A percentile compares a stretch with the other conserved stretches of the same genome.
phyloP scores from a whole-genome alignment of 106 monocot species.

The Dendrobium chrysotoxum region DNA sequence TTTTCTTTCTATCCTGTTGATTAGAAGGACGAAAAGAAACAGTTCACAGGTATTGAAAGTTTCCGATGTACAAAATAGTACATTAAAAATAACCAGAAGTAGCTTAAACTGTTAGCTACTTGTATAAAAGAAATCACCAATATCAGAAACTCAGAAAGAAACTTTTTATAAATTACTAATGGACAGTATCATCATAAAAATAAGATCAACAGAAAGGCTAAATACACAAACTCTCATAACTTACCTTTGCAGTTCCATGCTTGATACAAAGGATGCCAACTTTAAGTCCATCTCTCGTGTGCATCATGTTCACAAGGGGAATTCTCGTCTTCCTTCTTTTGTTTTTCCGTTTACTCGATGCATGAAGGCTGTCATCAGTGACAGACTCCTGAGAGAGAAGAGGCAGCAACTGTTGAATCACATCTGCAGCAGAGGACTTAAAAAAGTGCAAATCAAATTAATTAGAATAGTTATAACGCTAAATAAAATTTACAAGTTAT shows the following conservation, averaged over 20 bases:
- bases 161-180: not conserved
- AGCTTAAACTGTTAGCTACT: not conserved
- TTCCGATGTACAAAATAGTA: not conserved
- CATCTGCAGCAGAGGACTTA: slow-evolving; percentile 54
- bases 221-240: not conserved
- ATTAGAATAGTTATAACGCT: not conserved
- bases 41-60: not conserved
- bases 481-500: not conserved
- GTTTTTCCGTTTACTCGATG: slow-evolving; percentile 33
- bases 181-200: not conserved
- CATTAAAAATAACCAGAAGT: not conserved
- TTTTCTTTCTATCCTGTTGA: slow-evolving; percentile 91
- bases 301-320: slow-evolving; percentile 70
- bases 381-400: slow-evolving; percentile 47
- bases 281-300: slow-evolving; percentile 77
- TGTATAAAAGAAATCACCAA: not conserved
- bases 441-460: slow-evolving; percentile 15
- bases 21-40: slow-evolving; percentile 1
- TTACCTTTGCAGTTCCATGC: slow-evolving; percentile 83
- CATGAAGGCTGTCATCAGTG: slow-evolving; percentile 36
- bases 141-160: not conserved
- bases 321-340: slow-evolving; percentile 32
- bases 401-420: slow-evolving; percentile 54
- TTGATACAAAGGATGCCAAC: slow-evolving; percentile 75
- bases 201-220: not conserved